Evolutionary conservation across 352 stramenopile genomes (phyloP), one percentile per base, ranked within the genome.

Genomic region (Phytophthora hybrid): DNA sequence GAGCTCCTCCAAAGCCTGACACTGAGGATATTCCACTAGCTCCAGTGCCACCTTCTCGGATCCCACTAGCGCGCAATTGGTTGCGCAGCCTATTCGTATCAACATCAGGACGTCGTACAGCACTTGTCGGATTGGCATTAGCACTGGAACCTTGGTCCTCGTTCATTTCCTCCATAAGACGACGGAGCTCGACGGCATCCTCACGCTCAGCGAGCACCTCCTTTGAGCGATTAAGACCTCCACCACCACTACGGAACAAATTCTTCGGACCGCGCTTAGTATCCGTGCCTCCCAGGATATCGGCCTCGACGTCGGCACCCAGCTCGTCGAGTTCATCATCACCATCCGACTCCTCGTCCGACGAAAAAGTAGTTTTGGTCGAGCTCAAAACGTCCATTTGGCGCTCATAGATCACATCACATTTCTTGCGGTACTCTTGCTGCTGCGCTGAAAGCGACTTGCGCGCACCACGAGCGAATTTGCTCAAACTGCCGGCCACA

Each of bases 391-490:
- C 88, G 71, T 94, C 82, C 80, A 96, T 92, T 74, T 96, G 89
- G 7, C 85, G 83, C 74, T 92, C 82, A 70, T 96, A 96, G 55
- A 94, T 93, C 62, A 89, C 84, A 64, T 96, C 87, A 67, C 89
- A 96, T 67, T 93, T 92, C 62, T 91, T 91, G 16, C 85, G 87
- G 58, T 96, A 96, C 62, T 93, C 89, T 79, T 96, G 87, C 66
- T 94, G 87, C 59, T 96, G 89, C 9, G 86, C 87, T 18, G 85
- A 93, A 46, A 94, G 75, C 18, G 87, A 93, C 71, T 96, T 96
- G 23, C 87, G 84, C 6, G 82, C 89, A 26, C 86, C 87, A 78
- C 89, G 86, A 51, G 87, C 88, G 59, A 94, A 96, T 69, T 96
- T 96, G 32, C 82, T 91, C 73, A 96, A 77, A 53, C 77, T 86